Conservation (phyloP, 164 flowering plant genomes). For the Dillenia turbinata region DNA sequence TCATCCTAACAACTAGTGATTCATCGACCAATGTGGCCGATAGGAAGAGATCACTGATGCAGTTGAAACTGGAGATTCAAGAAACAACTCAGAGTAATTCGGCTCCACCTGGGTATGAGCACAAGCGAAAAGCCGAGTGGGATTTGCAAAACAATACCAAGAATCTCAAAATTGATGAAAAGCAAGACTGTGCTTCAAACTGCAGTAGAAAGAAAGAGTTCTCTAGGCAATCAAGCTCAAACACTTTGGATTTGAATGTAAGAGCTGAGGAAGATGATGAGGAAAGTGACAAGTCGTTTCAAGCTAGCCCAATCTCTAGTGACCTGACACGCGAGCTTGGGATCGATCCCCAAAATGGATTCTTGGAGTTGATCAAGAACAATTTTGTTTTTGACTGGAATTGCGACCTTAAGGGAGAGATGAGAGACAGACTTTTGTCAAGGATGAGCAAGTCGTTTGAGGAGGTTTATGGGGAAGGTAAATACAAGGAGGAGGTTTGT, state of each 20-base stretch:
- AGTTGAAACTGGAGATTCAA: constrained; percentile 39
- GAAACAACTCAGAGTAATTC: constrained; percentile 8
- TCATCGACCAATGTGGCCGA: constrained; percentile 4
- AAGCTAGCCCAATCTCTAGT: constrained; percentile 35
- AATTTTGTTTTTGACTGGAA: constrained; percentile 28
- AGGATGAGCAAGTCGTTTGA: constrained; percentile 32
- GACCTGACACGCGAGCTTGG: constrained; percentile 39
- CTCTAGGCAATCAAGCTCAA: constrained; percentile 47
- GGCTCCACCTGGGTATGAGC: constrained; percentile 6
- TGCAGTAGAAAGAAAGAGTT: constrained; percentile 20
- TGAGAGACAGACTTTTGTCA: constrained; percentile 31
- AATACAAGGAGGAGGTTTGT: constrained; percentile 7
- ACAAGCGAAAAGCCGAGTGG: constrained; percentile 53
- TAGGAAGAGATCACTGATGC: constrained; percentile 21
- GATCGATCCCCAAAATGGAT: constrained; percentile 14
- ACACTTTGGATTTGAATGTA: constrained; percentile 59
- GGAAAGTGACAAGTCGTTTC: constrained; percentile 9
- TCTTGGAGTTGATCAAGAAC: constrained; percentile 42
- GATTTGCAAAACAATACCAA: constrained; percentile 28
- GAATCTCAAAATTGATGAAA: constrained; percentile 31
- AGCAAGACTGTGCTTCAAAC: constrained; percentile 19
- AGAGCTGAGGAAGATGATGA: constrained; percentile 45
- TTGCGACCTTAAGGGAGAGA: constrained; percentile 14
- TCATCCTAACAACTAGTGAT: constrained; percentile 37
- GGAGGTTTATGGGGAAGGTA: constrained; percentile 29